Base-by-base conservation (phyloP, 768 basidiomycete species). In the Agaricus subrufescens region DNA sequence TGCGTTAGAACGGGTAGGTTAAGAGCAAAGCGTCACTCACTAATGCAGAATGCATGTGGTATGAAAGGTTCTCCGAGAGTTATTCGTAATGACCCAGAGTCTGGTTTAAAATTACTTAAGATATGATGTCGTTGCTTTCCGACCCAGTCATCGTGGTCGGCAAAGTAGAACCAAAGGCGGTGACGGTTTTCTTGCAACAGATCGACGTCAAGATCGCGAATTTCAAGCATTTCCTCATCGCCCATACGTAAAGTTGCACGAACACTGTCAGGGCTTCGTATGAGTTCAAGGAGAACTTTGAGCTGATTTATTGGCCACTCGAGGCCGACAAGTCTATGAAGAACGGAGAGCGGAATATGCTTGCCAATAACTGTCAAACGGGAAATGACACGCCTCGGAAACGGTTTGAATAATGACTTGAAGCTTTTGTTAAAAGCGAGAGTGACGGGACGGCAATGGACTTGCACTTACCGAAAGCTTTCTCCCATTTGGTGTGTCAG, bases 31-130 rank as follows among this genome's bases (percentile, higher is more conserved):
- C 12, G 5, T 15, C 26, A 73, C 85, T 63, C 60, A 89, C 86
- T 81, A 49, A 91, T 82, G 64, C 84, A 89, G 65, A 90, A 91
- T 14, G 84, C 82, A 65, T 91, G 89, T 2, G 85, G 86, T 38
- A 88, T 75, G 31, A 74, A 75, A 5, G 70, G 63, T 4, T 67
- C 67, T 3, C 74, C 82, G 60, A 78, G 74, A 26, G 77, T 75
- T 30, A 83, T 69, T 58, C 65, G 74, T 31, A 60, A 63, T 43
- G 65, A 65, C 25, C 57, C 66, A 44, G 54, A 54, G 30, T 74
- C 67, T 3, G 70, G 68, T 23, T 73, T 67, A 52, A 85, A 68
- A 3, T 64, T 67, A 3, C 60, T 63, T 37, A 85, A 59, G 14
- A 89, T 69, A 5, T 61, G 56, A 15, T 74, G 68, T 57, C 75